phyloP scores from a whole-genome alignment of 768 basidiomycete genomes.

The Amanita pallidorosea region DNA sequence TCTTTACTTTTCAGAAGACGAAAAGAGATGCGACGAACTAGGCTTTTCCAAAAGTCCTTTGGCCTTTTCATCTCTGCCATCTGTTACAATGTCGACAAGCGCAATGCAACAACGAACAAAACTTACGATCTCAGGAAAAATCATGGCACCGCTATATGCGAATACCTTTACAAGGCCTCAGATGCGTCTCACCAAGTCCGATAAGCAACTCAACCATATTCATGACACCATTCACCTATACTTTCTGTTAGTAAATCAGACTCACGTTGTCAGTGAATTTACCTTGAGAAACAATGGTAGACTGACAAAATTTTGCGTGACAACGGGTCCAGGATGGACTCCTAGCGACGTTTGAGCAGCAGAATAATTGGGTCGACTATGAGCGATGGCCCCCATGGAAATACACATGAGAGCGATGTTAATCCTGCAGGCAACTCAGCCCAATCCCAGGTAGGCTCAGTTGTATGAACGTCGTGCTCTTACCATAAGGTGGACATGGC shows the following conservation, averaged over 20 bases:
- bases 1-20: not conserved
- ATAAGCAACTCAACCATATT: slow-evolving; percentile 29
- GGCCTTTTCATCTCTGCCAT: slow-evolving; percentile 61
- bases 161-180: slow-evolving; percentile 25
- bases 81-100: slow-evolving; percentile 20
- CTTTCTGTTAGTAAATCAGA: not conserved
- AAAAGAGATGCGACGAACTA: slow-evolving; percentile 23
- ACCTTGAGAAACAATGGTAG: slow-evolving; percentile 26
- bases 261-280: not conserved
- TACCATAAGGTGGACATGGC: slow-evolving; percentile 38
- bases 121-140: slow-evolving; percentile 32
- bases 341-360: slow-evolving; percentile 30
- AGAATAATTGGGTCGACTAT: slow-evolving; percentile 40
- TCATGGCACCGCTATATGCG: slow-evolving; percentile 43
- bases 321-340: slow-evolving; percentile 20
- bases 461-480: not conserved
- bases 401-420: slow-evolving; percentile 45
- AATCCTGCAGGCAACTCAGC: slow-evolving; percentile 25
- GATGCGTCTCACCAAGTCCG: not conserved
- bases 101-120: not conserved
- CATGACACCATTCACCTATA: slow-evolving; percentile 51
- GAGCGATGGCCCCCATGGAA: slow-evolving; percentile 46
- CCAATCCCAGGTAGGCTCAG: not conserved
- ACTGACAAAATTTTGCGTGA: slow-evolving; percentile 23
- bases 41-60: slow-evolving; percentile 61